Evolutionary conservation across 176 grass and related monocot genomes (phyloP).

Genomic region (Hsuehochloa calcarea): DNA sequence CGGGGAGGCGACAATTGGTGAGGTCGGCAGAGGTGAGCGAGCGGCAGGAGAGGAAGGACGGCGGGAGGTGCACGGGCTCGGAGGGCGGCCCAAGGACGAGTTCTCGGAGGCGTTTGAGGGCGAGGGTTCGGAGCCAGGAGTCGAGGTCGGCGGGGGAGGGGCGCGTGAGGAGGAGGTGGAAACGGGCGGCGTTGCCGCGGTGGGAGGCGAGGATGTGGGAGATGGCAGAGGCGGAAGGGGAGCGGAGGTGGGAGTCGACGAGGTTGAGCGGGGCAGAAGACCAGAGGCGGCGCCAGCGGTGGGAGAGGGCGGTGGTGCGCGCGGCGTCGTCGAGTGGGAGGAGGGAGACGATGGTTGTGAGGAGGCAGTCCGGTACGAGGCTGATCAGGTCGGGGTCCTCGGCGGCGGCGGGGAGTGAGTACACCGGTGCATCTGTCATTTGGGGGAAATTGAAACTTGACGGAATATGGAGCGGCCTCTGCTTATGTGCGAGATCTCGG

Average conservation of each 20-base stretch:
- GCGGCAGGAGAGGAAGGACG: slow-evolving; percentile 15
- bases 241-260: neutral
- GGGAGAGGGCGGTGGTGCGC: slow-evolving; percentile 12
- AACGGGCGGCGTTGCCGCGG: neutral
- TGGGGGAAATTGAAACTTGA: too few relatives aligned
- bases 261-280: slow-evolving; percentile 24
- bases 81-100: slow-evolving; percentile 29
- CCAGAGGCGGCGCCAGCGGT: slow-evolving; percentile 35
- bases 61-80: slow-evolving; percentile 22
- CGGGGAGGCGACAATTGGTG: slow-evolving; percentile 32
- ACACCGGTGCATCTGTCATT: neutral
- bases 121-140: slow-evolving; percentile 26
- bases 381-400: slow-evolving; percentile 15
- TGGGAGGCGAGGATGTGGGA: slow-evolving; percentile 37
- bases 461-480: too few relatives aligned
- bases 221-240: neutral
- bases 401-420: neutral
- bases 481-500: too few relatives aligned
- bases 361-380: slow-evolving; percentile 30
- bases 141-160: slow-evolving; percentile 4
- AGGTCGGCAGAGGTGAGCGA: slow-evolving; percentile 37
- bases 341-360: slow-evolving; percentile 37
- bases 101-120: slow-evolving; percentile 26
- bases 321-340: slow-evolving; percentile 27
- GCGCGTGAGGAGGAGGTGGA: slow-evolving; percentile 3